These are phyloP conservation scores for Adansonia grandidieri DNA, from an alignment of 441 rosid genomes.

Conservation along the genomic window DNA sequence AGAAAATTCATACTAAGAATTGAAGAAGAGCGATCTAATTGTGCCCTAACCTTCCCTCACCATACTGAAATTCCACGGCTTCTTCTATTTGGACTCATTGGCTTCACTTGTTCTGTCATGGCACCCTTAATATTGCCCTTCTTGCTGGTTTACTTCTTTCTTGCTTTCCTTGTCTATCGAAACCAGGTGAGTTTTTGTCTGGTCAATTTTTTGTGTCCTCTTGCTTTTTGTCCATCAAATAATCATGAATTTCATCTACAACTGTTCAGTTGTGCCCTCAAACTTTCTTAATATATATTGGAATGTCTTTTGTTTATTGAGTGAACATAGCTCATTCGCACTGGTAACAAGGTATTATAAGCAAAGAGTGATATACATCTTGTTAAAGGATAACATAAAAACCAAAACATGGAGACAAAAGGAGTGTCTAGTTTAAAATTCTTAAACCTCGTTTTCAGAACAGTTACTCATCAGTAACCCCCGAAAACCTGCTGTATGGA, in stretches of 20 bases:
- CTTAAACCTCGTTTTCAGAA: too few species aligned
- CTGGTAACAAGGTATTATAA: neutral
- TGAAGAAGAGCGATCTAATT: conserved; percentile 48
- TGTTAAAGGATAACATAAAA: neutral
- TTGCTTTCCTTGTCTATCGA: conserved; percentile 78
- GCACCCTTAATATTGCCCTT: conserved; percentile 87
- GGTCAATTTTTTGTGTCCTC: conserved; percentile 15
- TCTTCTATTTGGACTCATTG: conserved; percentile 78
- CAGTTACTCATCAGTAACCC: neutral
- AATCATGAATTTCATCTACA: conserved; percentile 13
- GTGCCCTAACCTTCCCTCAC: conserved; percentile 71
- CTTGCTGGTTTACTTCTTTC: conserved; percentile 69
- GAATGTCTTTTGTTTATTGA: neutral
- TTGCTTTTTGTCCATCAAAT: conserved; percentile 15
- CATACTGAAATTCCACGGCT: conserved; percentile 89
- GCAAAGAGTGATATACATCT: neutral
- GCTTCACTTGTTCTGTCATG: conserved; percentile 81
- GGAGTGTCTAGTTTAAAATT: too few species aligned
- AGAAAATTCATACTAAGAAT: conserved; percentile 27
- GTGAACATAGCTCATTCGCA: neutral
- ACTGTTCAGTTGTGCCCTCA: neutral
- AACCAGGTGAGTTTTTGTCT: conserved; percentile 66
- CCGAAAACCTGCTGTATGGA: neutral
- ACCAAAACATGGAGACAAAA: neutral
- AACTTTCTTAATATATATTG: neutral